Base-by-base conservation (phyloP, 345 rosid genomes). In the Rhizophora mangle region DNA sequence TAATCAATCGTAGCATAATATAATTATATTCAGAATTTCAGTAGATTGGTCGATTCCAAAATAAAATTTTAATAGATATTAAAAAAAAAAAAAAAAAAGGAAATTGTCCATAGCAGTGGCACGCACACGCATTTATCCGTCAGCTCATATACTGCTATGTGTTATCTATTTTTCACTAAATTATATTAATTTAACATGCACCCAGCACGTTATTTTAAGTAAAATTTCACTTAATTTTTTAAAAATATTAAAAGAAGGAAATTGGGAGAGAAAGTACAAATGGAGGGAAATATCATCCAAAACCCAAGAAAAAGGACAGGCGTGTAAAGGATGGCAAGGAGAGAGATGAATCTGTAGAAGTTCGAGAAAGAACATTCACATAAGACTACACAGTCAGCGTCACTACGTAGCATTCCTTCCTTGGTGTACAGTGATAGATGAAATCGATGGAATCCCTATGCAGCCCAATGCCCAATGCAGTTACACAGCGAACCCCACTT, bases 391-490 rank as follows among this genome's bases (percentile, higher is more conserved):
- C 85, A 73, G 72, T 72, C 75, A 82, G 68, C 80, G 76, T 78
- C 82, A 76, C 86, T 71, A 74, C 84, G 85, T 82, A 81, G 82
- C 86, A 84, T 90, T 87, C 90, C 84, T 83, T 83, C 82, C 75
- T 76, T 52, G 60, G 39, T 22, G 36, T 1, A n/a, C 10, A 60
- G 21, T 19, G 32, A 62, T 26, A 27, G 62, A 18, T 63, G 62
- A 76, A 65, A 77, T 55, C 74, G 86, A 85, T 85, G 80, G 87
- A 88, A 88, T 88, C 88, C 97, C 95, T 77, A 7, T 34, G 87
- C 84, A 82, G 83, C 86, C 69, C 86, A 70, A 63, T 64, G 22
- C 67, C 73, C 87, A 31, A 74, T 62, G 82, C 75, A 37, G 6
- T 20, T 39, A 3, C 70, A 65, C 79, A 56, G 55, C 76, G 75